Conservation (phyloP, 805 yeast species). For the Wickerhamomyces alni region DNA sequence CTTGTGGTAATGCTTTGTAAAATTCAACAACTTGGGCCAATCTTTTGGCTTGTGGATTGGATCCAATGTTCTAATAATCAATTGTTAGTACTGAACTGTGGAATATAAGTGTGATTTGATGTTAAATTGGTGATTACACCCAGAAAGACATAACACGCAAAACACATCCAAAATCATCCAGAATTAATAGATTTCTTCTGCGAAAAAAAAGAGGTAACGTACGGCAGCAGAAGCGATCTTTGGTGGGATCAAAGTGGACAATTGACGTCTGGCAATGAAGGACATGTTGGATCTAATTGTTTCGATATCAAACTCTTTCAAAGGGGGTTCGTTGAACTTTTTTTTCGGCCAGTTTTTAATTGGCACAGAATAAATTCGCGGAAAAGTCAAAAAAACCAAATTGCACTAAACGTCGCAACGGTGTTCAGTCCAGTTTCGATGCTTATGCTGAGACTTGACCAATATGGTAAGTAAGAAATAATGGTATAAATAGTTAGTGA, state of each 20-base stretch:
- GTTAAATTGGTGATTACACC: too few species aligned
- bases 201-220: slow-evolving; percentile 30
- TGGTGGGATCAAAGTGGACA: slow-evolving; percentile 96
- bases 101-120: too few species aligned
- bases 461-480: too few species aligned
- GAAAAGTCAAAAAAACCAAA: too few species aligned
- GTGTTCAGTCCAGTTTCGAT: too few species aligned
- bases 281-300: slow-evolving; percentile 43
- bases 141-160: too few species aligned
- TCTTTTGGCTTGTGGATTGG: slow-evolving; percentile 95
- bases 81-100: slow-evolving; percentile 17
- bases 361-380: too few species aligned
- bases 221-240: slow-evolving; percentile 95
- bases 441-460: too few species aligned
- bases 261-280: slow-evolving; percentile 82
- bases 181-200: too few species aligned
- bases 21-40: slow-evolving; percentile 91
- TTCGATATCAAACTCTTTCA: background rate
- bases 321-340: slow-evolving; percentile 4
- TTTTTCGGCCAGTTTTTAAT: background rate
- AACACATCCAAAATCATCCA: too few species aligned
- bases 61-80: slow-evolving; percentile 66
- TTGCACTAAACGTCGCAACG: background rate
- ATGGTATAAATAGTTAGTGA: too few species aligned
- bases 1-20: slow-evolving; percentile 95